Percentiles rank a stretch among this genome's conserved stretches.
Evolutionary conservation across 352 stramenopile genomes (phyloP).

Genomic region (Elongisporangium undulatum): DNA sequence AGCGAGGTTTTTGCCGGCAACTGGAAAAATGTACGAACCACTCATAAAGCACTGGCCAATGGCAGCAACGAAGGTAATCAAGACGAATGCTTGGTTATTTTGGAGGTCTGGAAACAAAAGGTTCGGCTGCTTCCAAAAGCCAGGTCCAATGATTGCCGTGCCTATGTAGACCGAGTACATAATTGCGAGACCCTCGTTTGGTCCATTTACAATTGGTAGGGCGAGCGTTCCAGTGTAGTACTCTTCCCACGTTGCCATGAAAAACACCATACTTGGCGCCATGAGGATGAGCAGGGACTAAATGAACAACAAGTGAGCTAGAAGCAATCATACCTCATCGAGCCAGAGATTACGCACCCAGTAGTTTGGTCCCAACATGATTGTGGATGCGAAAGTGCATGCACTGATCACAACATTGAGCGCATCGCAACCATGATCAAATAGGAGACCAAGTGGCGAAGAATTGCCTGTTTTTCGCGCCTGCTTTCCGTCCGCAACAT

Average conservation of each 20-base stretch:
- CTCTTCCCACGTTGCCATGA: conserved; percentile 98
- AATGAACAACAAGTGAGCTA: conserved; percentile 13
- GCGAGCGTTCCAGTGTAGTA: conserved; percentile 96
- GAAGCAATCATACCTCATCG: background rate
- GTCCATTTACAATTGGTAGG: conserved; percentile 95
- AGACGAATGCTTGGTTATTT: conserved; percentile 78
- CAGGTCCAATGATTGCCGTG: conserved; percentile 56
- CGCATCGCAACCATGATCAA: conserved; percentile 84
- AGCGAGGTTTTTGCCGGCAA: conserved; percentile 1
- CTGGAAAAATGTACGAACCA: conserved; percentile 23
- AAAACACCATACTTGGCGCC: conserved; percentile 90
- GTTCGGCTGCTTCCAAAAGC: conserved; percentile 66
- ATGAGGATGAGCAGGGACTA: conserved; percentile 74
- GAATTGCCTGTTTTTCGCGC: conserved; percentile 85
- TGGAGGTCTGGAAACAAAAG: conserved; percentile 51
- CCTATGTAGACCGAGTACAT: conserved; percentile 82
- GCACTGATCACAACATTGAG: conserved; percentile 83
- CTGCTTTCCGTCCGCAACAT: conserved; percentile 86
- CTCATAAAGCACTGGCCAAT: conserved; percentile 72
- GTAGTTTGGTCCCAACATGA: conserved; percentile 79
- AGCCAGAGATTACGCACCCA: conserved; percentile 60
- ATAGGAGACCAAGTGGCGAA: conserved; percentile 77
- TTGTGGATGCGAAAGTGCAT: conserved; percentile 81
- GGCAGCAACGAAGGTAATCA: conserved; percentile 63
- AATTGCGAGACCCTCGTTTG: conserved; percentile 93